Conservation (phyloP, 768 basidiomycete species). For the Exsudoporus frostii region DNA sequence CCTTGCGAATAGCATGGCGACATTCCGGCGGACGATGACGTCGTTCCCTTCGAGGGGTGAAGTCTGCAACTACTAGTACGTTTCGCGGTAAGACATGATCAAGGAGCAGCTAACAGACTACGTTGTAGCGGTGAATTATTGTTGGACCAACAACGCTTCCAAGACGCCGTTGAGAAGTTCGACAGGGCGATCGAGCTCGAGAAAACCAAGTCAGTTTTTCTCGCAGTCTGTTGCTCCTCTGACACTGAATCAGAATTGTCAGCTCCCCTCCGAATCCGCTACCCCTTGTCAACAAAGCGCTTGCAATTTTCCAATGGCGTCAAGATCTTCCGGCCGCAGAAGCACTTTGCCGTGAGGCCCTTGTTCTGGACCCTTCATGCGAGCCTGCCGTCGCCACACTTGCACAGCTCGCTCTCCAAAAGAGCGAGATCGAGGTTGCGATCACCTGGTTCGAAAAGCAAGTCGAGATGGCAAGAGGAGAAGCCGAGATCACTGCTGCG, state of each 20-base stretch:
- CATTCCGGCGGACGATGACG: slow-evolving; percentile 81
- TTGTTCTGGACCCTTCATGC: slow-evolving; percentile 87
- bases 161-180: slow-evolving; percentile 89
- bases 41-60: slow-evolving; percentile 86
- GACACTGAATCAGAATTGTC: slow-evolving; percentile 5
- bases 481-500: slow-evolving; percentile 78
- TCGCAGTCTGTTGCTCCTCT: background rate
- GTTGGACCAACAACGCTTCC: slow-evolving; percentile 85
- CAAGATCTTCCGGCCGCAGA: slow-evolving; percentile 85
- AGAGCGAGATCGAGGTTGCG: slow-evolving; percentile 83
- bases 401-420: slow-evolving; percentile 89
- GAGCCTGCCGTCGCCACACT: slow-evolving; percentile 96
- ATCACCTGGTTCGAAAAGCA: slow-evolving; percentile 84
- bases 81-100: slow-evolving; percentile 2
- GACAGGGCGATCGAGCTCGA: slow-evolving; percentile 90
- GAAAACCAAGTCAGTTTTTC: slow-evolving; percentile 54
- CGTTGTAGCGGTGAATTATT: slow-evolving; percentile 81
- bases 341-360: slow-evolving; percentile 81
- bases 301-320: slow-evolving; percentile 93
- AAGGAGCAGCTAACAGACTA: background rate
- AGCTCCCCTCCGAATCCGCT: slow-evolving; percentile 75
- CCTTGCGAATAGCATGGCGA: slow-evolving; percentile 79
- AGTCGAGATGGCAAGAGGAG: slow-evolving; percentile 82
- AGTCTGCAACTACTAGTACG: slow-evolving; percentile 93
- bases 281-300: slow-evolving; percentile 96